Evolutionary conservation across 75 land plant species (phyloP).

Genomic region (Pinus taeda): DNA sequence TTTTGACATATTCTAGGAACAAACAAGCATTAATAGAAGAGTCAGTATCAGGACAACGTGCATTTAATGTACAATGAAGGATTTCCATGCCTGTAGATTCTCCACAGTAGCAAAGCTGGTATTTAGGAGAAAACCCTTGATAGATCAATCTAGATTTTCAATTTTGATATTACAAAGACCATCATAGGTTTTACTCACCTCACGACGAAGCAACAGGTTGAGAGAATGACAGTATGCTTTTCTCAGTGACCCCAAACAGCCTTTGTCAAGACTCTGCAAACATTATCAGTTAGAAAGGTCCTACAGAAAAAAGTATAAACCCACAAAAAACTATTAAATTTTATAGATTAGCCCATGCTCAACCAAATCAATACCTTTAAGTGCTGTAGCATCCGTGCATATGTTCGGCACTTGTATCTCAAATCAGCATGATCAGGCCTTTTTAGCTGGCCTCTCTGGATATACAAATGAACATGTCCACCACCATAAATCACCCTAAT

Average conservation of each 20-base stretch:
- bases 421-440: constrained; percentile 99
- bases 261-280: constrained; percentile 85
- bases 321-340: background rate
- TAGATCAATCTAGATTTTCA: background rate
- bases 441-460: constrained; percentile 91
- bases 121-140: background rate
- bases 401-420: constrained; percentile 94
- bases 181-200: constrained; percentile 44
- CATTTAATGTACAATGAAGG: background rate
- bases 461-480: background rate
- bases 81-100: background rate
- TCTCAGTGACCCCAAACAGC: constrained; percentile 78
- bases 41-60: background rate
- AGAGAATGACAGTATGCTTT: constrained; percentile 96
- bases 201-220: constrained; percentile 90
- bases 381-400: constrained; percentile 95
- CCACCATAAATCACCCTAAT: background rate
- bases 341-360: background rate
- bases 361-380: constrained; percentile 59
- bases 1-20: background rate
- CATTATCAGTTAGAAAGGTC: background rate
- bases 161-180: background rate
- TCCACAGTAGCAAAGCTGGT: too few species aligned
- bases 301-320: background rate
- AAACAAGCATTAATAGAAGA: background rate